phyloP scores from a whole-genome alignment of 164 flowering plant species.

The Macadamia integrifolia region DNA sequence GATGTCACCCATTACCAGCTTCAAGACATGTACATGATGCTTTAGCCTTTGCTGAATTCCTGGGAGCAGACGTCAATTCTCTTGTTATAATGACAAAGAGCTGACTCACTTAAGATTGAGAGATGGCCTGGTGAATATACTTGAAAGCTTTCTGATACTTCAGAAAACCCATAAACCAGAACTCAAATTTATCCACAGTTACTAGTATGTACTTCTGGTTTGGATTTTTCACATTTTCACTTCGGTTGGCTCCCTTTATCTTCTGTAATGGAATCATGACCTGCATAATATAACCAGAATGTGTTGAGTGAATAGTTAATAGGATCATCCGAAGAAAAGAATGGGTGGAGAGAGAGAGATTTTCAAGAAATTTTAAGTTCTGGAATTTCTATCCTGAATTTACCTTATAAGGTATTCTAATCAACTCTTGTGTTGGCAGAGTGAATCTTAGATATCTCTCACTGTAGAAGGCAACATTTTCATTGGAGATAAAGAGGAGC shows the following conservation, averaged over 20 bases:
- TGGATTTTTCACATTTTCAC: constrained; percentile 34
- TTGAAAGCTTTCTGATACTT: constrained; percentile 36
- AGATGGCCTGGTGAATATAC: constrained; percentile 29
- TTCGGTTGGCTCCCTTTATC: constrained; percentile 27
- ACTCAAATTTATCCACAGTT: constrained; percentile 41
- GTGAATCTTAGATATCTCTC: constrained; percentile 36
- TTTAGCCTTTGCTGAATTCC: too few species aligned
- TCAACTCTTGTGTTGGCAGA: constrained; percentile 22
- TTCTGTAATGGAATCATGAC: constrained; percentile 37
- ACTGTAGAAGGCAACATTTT: constrained; percentile 39
- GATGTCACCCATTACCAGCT: too few species aligned
- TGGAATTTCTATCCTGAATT: neutral
- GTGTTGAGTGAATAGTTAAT: too few species aligned
- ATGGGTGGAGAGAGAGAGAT: too few species aligned
- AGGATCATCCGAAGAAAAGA: neutral
- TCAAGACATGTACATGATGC: too few species aligned
- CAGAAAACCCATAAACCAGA: constrained; percentile 58
- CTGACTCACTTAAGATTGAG: constrained; percentile 1
- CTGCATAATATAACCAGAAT: constrained; percentile 13
- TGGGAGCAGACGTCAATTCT: too few species aligned
- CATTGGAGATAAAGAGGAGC: constrained; percentile 41
- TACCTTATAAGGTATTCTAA: constrained; percentile 44
- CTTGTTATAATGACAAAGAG: neutral
- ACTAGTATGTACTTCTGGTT: constrained; percentile 41
- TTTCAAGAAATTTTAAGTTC: neutral